Conservation (phyloP, 1,284 basidiomycete genomes). For the Xerocomus nothofagi region DNA sequence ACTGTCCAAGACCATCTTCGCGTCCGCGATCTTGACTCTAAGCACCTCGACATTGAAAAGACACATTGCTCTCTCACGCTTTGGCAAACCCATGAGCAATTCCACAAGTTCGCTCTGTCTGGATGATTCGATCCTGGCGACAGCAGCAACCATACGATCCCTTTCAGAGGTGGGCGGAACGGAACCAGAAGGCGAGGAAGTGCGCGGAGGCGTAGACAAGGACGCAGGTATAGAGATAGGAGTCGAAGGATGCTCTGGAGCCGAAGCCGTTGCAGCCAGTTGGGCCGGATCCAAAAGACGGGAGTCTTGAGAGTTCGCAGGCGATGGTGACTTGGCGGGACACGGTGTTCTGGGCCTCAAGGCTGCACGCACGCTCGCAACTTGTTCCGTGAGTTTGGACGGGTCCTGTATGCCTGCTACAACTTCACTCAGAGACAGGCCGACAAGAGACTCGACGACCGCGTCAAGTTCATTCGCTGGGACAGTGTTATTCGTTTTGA, state of each 20-base stretch:
- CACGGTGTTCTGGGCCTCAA: constrained; percentile 45
- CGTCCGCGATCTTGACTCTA: constrained; percentile 76
- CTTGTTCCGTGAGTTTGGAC: constrained; percentile 60
- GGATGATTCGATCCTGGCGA: constrained; percentile 59
- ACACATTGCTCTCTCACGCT: constrained; percentile 86
- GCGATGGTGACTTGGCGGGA: constrained; percentile 46
- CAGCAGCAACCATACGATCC: constrained; percentile 71
- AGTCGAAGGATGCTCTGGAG: constrained; percentile 80
- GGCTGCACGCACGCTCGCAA: constrained; percentile 47
- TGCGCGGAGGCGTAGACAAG: constrained; percentile 73
- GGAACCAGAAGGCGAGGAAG: constrained; percentile 77
- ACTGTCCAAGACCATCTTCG: constrained; percentile 76
- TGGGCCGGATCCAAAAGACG: constrained; percentile 58
- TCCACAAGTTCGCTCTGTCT: constrained; percentile 66
- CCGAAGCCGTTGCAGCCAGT: constrained; percentile 70
- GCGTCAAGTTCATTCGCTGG: constrained; percentile 55
- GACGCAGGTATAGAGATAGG: constrained; percentile 74
- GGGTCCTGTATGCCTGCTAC: constrained; percentile 74
- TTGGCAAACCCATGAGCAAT: constrained; percentile 80
- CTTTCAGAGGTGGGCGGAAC: constrained; percentile 69
- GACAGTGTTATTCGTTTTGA: constrained; percentile 57
- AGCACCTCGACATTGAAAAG: constrained; percentile 85
- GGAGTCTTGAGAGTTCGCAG: constrained; percentile 61
- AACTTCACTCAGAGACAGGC: constrained; percentile 70
- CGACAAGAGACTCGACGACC: constrained; percentile 68